phyloP scores from a whole-genome alignment of 2,329 filamentous ascomycete species.

The Annulohypoxylon truncatum region DNA sequence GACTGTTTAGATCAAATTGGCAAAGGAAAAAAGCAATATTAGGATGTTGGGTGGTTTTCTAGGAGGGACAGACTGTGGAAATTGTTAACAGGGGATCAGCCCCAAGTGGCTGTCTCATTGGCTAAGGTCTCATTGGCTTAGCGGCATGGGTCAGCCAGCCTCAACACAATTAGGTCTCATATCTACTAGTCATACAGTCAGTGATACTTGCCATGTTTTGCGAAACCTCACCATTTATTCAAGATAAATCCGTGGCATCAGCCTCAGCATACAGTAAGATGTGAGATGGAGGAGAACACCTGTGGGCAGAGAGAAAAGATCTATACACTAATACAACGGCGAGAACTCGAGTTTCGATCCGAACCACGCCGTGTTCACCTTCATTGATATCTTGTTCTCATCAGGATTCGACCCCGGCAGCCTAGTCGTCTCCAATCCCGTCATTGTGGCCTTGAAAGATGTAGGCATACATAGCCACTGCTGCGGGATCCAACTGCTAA shows the following conservation, averaged over 20 bases:
- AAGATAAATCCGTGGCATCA: neutral
- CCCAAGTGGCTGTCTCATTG: neutral
- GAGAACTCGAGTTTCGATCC: constrained; percentile 29
- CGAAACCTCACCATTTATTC: neutral
- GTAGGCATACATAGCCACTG: constrained; percentile 27
- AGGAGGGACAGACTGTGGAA: neutral
- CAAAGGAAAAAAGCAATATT: neutral
- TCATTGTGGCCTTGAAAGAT: constrained; percentile 21
- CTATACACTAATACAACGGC: constrained; percentile 52
- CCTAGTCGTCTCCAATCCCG: constrained; percentile 20
- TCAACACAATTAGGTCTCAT: neutral
- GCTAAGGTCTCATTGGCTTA: neutral
- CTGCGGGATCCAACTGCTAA: constrained; percentile 31
- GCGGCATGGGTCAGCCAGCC: neutral
- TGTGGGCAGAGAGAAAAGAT: constrained; percentile 39
- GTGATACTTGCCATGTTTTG: neutral
- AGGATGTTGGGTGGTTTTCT: neutral
- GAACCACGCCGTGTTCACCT: constrained; percentile 32
- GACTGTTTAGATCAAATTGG: neutral
- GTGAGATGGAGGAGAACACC: constrained; percentile 1
- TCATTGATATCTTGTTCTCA: constrained; percentile 36
- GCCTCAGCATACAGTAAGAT: neutral
- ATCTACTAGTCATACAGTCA: neutral
- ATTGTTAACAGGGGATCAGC: neutral
- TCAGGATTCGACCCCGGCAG: constrained; percentile 22